Conservation (phyloP, 23 red algal genomes). For the Gracilaria vermiculophylla region DNA sequence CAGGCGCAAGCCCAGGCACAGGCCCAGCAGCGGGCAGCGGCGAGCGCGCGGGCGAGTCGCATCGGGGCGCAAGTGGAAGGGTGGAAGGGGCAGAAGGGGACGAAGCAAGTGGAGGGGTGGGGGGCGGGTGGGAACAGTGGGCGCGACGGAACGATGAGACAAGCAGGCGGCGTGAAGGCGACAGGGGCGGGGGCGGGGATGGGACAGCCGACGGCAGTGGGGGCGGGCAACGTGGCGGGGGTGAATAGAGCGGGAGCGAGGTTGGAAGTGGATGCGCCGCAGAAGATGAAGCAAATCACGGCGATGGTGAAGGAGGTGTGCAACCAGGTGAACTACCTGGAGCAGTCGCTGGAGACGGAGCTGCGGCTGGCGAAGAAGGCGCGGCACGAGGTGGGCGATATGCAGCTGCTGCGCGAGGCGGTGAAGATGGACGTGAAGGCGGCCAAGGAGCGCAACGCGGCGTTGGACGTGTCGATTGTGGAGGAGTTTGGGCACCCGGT, state of each 20-base stretch:
- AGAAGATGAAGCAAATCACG: background rate
- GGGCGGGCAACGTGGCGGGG: background rate
- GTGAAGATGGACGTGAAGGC: conserved; percentile 65
- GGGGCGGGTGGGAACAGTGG: background rate
- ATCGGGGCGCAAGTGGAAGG: background rate
- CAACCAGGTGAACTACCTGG: background rate
- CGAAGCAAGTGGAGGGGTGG: background rate
- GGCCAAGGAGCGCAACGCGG: conserved; percentile 41
- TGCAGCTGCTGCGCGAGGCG: conserved; percentile 64
- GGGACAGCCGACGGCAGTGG: background rate
- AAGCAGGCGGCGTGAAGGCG: background rate
- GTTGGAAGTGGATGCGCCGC: background rate
- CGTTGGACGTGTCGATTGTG: conserved; percentile 32
- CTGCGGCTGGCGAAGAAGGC: conserved; percentile 66
- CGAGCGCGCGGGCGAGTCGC: background rate
- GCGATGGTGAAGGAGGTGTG: background rate
- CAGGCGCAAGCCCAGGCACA: background rate
- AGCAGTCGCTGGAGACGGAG: background rate
- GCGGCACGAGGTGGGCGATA: conserved; percentile 36
- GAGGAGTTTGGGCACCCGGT: conserved; percentile 76
- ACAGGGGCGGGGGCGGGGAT: background rate
- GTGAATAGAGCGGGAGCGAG: background rate
- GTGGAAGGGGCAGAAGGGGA: background rate
- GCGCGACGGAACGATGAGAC: background rate
- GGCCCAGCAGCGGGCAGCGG: background rate